Percentiles rank a stretch among this genome's conserved stretches.
phyloP scores from a whole-genome alignment of 352 stramenopile species.

The Phytophthora pini region DNA sequence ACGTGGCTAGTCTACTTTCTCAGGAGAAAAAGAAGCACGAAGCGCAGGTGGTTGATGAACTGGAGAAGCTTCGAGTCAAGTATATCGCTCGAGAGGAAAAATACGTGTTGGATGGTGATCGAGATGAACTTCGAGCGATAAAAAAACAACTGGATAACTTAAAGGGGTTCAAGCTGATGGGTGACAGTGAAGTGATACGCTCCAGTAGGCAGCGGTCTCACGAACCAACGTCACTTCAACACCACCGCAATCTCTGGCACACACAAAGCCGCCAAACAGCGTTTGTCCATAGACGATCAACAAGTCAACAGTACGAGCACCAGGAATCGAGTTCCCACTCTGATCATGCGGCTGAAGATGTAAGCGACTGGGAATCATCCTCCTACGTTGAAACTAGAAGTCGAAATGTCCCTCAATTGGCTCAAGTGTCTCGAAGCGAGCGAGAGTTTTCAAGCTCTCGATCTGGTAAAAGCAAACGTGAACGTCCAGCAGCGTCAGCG shows the following conservation, averaged over 20 bases:
- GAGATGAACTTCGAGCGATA: constrained; percentile 80
- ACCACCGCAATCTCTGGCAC: constrained; percentile 13
- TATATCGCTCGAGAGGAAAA: constrained; percentile 83
- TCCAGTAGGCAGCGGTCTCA: constrained; percentile 11
- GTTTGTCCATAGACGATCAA: constrained; percentile 7
- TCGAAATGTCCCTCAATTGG: not conserved
- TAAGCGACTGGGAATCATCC: constrained; percentile 12
- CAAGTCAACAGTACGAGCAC: constrained; percentile 3
- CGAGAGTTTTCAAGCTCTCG: constrained; percentile 4
- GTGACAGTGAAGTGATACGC: not conserved
- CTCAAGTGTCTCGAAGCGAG: constrained; percentile 1
- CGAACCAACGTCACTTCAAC: constrained; percentile 12
- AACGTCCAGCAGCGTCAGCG: not conserved
- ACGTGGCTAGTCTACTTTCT: constrained; percentile 56
- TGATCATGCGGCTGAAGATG: constrained; percentile 16
- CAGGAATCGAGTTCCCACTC: constrained; percentile 14
- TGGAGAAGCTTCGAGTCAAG: constrained; percentile 84
- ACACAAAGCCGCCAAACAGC: constrained; percentile 19
- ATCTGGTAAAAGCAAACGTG: not conserved
- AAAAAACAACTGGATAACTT: constrained; percentile 85
- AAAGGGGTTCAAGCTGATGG: constrained; percentile 50
- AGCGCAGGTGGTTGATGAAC: constrained; percentile 58
- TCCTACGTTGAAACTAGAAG: constrained; percentile 18
- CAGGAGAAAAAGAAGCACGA: constrained; percentile 80
- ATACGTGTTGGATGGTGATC: constrained; percentile 80